phyloP scores from a whole-genome alignment of 108 stramenopile species.

The Mayamaea pseudoterrestris region DNA sequence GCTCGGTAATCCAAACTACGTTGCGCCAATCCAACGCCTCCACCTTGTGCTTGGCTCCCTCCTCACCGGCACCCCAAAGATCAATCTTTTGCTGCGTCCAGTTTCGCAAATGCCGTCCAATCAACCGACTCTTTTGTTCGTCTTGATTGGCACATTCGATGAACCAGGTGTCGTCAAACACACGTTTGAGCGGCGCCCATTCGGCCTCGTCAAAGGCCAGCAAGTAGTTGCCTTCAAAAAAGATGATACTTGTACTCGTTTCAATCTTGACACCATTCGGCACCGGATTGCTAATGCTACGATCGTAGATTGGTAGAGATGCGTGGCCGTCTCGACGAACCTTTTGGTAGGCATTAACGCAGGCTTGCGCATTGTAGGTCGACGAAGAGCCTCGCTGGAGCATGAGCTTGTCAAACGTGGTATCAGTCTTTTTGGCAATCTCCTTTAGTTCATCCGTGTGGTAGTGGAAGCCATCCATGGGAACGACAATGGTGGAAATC shows the following conservation, averaged over 20 bases:
- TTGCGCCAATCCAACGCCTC: background rate
- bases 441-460: slow-evolving; percentile 25
- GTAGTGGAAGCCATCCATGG: slow-evolving; percentile 75
- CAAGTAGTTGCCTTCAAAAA: slow-evolving; percentile 62
- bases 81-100: slow-evolving; percentile 40
- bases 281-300: slow-evolving; percentile 42
- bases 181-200: slow-evolving; percentile 1
- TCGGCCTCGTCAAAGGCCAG: slow-evolving; percentile 7
- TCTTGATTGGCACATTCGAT: background rate
- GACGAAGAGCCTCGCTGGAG: slow-evolving; percentile 46
- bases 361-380: slow-evolving; percentile 52
- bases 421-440: slow-evolving; percentile 14
- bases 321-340: slow-evolving; percentile 18
- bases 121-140: slow-evolving; percentile 17
- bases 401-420: slow-evolving; percentile 5
- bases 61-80: slow-evolving; percentile 31
- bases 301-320: slow-evolving; percentile 40
- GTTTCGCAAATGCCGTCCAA: slow-evolving; percentile 34
- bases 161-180: slow-evolving; percentile 4
- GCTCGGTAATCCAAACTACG: background rate
- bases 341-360: slow-evolving; percentile 16
- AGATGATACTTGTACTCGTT: slow-evolving; percentile 27
- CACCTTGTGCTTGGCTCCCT: background rate
- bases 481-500: slow-evolving; percentile 25
- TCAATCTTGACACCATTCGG: slow-evolving; percentile 23